phyloP scores from a whole-genome alignment of 768 basidiomycete genomes.

The Lactarius quietus region DNA sequence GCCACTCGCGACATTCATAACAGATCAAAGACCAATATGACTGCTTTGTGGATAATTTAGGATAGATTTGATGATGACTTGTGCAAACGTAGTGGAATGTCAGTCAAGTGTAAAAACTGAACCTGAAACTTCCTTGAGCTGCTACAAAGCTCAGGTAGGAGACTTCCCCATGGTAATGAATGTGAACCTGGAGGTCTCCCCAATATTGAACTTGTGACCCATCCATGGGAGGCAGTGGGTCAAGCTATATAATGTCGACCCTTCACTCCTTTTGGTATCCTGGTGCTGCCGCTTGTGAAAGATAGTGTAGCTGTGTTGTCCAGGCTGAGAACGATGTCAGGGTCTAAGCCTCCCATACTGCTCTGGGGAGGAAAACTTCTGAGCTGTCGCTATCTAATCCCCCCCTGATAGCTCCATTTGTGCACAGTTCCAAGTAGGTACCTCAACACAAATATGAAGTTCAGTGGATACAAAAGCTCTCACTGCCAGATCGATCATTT shows the following conservation, averaged over 20 bases:
- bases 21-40: neutral
- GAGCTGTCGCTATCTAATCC: conserved; percentile 43
- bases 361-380: conserved; percentile 61
- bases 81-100: neutral
- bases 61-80: neutral
- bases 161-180: conserved; percentile 36
- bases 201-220: conserved; percentile 79
- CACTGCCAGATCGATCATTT: conserved; percentile 72
- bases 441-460: conserved; percentile 83
- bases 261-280: conserved; percentile 96
- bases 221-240: conserved; percentile 99
- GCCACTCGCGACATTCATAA: neutral
- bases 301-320: conserved; percentile 92
- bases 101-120: neutral
- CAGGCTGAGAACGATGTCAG: conserved; percentile 84
- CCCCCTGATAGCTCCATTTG: conserved; percentile 61
- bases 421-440: conserved; percentile 80
- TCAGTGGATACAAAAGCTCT: conserved; percentile 76
- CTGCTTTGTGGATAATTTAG: neutral
- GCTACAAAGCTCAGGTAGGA: conserved; percentile 46
- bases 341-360: conserved; percentile 63
- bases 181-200: conserved; percentile 79
- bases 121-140: conserved; percentile 42
- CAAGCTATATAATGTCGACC: conserved; percentile 91
- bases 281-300: conserved; percentile 96